A percentile compares a stretch with the other conserved stretches of the same genome.
These are phyloP conservation scores for Syzygium aqueum DNA, from an alignment of 345 rosid species.

Conservation along the genomic window DNA sequence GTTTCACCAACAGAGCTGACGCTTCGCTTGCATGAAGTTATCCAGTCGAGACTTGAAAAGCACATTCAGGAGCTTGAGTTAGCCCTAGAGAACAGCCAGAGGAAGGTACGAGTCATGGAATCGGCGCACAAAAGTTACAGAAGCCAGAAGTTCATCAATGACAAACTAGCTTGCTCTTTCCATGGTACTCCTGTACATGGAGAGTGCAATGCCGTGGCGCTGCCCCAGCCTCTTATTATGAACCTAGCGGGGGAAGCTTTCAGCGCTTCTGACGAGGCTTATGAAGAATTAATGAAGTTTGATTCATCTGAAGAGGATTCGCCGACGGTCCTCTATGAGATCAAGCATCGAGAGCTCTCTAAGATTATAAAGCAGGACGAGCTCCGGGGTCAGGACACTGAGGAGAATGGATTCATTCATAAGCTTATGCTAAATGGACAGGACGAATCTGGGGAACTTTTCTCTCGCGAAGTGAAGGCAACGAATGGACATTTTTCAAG, in stretches of 20 bases:
- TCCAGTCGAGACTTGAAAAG: constrained; percentile 53
- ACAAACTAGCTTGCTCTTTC: constrained; percentile 1
- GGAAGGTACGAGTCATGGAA: constrained; percentile 47
- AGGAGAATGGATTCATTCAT: constrained; percentile 1
- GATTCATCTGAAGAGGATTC: constrained; percentile 56
- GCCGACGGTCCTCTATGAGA: constrained; percentile 15
- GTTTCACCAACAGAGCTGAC: constrained; percentile 75
- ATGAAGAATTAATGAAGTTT: constrained; percentile 54
- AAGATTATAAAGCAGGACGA: neutral
- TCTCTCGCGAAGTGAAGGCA: neutral
- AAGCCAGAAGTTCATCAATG: constrained; percentile 20
- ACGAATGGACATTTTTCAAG: neutral
- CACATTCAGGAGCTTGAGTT: constrained; percentile 62
- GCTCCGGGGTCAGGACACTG: neutral
- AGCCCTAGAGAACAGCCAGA: constrained; percentile 67
- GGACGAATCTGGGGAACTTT: neutral
- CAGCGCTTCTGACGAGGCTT: constrained; percentile 67
- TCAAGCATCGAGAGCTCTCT: neutral
- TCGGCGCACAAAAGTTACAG: constrained; percentile 23
- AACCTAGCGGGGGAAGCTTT: constrained; percentile 71
- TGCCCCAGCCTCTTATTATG: constrained; percentile 52
- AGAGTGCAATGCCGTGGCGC: constrained; percentile 1
- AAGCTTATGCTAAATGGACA: neutral
- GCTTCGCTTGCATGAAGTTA: constrained; percentile 63
- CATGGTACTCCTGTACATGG: constrained; percentile 18